phyloP scores from a whole-genome alignment of 1,284 basidiomycete genomes.

The Kalmanozyma brasiliensis region DNA sequence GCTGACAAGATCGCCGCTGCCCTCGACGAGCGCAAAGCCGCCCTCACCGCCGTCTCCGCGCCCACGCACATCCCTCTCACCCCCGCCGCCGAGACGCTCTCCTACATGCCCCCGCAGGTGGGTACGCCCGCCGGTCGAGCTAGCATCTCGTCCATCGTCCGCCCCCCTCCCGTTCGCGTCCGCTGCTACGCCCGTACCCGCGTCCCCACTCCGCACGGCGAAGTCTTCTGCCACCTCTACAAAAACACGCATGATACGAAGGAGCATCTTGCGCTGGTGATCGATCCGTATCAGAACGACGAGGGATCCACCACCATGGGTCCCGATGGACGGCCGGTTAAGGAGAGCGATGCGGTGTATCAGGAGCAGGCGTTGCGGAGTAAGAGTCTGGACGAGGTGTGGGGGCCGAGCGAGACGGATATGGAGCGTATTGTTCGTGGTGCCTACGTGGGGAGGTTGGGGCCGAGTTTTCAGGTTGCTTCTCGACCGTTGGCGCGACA shows the following conservation, averaged over 20 bases:
- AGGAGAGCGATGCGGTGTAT: slow-evolving; percentile 38
- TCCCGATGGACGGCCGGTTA: slow-evolving; percentile 29
- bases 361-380: slow-evolving; percentile 76
- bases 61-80: slow-evolving; percentile 19
- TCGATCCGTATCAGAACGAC: slow-evolving; percentile 73
- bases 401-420: slow-evolving; percentile 87
- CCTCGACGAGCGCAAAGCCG: slow-evolving; percentile 42
- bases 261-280: slow-evolving; percentile 96
- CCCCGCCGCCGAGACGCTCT: slow-evolving; percentile 11
- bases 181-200: slow-evolving; percentile 96
- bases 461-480: slow-evolving; percentile 73
- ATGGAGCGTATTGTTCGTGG: slow-evolving; percentile 93
- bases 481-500: slow-evolving; percentile 70
- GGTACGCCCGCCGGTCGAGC: slow-evolving; percentile 30
- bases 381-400: slow-evolving; percentile 82
- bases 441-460: slow-evolving; percentile 88
- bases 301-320: slow-evolving; percentile 23
- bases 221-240: slow-evolving; percentile 92
- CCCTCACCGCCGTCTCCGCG: slow-evolving; percentile 14
- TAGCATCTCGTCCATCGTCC: slow-evolving; percentile 48
- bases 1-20: slow-evolving; percentile 23
- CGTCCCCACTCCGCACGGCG: slow-evolving; percentile 94
- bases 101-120: slow-evolving; percentile 20
- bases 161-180: slow-evolving; percentile 68
- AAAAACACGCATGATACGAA: slow-evolving; percentile 85